Conservation (phyloP, 2,329 filamentous ascomycete genomes). For the Cytospora piceicola region DNA sequence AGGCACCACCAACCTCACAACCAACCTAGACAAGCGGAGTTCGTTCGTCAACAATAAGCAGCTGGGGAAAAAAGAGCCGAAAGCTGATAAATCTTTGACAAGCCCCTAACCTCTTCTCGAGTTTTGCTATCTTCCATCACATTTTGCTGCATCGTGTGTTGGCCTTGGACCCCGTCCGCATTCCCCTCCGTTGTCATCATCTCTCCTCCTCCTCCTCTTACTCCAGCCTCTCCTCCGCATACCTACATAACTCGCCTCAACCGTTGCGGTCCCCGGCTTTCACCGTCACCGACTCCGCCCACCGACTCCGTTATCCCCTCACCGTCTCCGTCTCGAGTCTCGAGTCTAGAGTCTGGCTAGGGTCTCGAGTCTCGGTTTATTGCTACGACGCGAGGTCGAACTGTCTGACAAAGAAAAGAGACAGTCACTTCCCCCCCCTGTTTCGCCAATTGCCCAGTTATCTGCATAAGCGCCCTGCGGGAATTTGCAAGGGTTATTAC, state of each 20-base stretch:
- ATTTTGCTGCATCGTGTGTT: slow-evolving; percentile 7
- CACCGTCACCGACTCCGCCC: neutral
- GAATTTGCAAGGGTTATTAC: neutral
- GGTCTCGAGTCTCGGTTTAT: neutral
- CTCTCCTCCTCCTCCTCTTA: slow-evolving; percentile 1
- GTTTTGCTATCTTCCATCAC: slow-evolving; percentile 8
- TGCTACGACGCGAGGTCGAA: neutral
- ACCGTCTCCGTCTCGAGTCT: neutral
- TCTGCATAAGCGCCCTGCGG: neutral
- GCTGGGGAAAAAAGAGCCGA: slow-evolving; percentile 1
- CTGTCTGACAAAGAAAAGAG: neutral
- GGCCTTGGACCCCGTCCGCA: slow-evolving; percentile 2
- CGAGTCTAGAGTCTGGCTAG: no score
- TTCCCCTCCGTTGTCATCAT: neutral
- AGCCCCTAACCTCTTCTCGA: slow-evolving; percentile 12
- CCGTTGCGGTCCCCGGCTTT: neutral
- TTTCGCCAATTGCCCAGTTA: neutral
- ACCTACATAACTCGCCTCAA: neutral
- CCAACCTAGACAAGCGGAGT: neutral
- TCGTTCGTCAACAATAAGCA: neutral
- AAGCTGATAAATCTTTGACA: slow-evolving; percentile 25
- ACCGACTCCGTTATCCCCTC: neutral
- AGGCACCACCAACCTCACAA: no score
- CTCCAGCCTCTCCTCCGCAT: slow-evolving; percentile 6
- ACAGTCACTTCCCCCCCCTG: neutral